These are phyloP conservation scores for Penicillium paxilli DNA, from an alignment of 495 filamentous ascomycete genomes.

Conservation along the genomic window DNA sequence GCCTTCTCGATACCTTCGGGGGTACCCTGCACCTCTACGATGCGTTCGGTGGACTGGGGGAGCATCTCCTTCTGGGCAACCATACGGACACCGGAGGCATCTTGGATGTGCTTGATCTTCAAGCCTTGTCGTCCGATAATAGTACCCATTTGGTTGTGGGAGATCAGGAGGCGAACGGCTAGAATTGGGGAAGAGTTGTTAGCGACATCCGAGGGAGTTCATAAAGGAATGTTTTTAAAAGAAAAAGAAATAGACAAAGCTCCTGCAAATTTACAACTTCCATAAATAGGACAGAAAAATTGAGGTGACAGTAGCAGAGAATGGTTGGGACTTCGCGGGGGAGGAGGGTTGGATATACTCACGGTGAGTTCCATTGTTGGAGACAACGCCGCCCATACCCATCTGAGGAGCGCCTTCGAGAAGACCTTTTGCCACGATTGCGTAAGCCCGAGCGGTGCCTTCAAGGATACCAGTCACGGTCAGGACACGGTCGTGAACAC, in stretches of 20 bases:
- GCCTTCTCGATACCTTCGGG: constrained; percentile 94
- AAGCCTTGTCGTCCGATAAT: constrained; percentile 95
- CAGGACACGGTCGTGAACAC: constrained; percentile 94
- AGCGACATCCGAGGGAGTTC: background rate
- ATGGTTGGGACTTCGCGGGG: background rate
- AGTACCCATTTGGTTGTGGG: constrained; percentile 99
- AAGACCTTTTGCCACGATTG: constrained; percentile 86
- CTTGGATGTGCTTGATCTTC: constrained; percentile 99
- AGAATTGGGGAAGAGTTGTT: constrained; percentile 1
- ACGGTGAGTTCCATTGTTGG: constrained; percentile 91
- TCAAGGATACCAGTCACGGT: constrained; percentile 89
- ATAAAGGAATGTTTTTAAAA: no score
- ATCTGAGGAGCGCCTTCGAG: constrained; percentile 90
- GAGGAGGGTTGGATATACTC: constrained; percentile 42
- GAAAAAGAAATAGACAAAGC: background rate
- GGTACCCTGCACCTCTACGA: constrained; percentile 93
- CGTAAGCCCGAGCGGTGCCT: constrained; percentile 85
- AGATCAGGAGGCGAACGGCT: constrained; percentile 97
- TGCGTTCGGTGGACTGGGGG: constrained; percentile 96
- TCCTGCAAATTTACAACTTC: background rate
- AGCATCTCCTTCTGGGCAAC: constrained; percentile 99
- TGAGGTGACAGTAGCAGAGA: background rate
- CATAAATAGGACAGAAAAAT: background rate
- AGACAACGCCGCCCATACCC: constrained; percentile 88
- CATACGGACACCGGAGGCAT: constrained; percentile 95